Conservation (phyloP, 208 protist genomes). For the Crithidia expoeki region DNA sequence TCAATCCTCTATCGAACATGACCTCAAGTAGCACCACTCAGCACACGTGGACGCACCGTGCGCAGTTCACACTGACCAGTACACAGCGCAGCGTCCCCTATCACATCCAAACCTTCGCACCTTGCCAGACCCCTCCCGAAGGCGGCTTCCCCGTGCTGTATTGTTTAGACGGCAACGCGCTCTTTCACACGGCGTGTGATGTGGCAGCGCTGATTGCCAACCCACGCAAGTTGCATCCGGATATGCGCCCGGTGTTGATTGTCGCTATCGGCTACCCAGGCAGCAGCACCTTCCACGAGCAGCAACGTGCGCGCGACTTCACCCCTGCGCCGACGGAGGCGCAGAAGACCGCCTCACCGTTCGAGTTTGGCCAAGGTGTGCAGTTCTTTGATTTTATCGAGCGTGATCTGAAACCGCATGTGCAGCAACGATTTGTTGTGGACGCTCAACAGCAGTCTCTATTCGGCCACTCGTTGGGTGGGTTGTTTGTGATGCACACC, state of each 20-base stretch:
- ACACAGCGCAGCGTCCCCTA: background rate
- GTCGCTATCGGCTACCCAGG: conserved; percentile 19
- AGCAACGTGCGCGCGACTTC: conserved; percentile 19
- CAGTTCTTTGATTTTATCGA: conserved; percentile 17
- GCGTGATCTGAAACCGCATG: conserved; percentile 7
- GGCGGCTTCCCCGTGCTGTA: conserved; percentile 22
- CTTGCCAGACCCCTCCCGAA: conserved; percentile 8
- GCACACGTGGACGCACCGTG: conserved; percentile 3
- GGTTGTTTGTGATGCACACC: conserved; percentile 17
- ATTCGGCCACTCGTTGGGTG: conserved; percentile 22
- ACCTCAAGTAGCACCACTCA: background rate
- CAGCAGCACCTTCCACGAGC: conserved; percentile 12
- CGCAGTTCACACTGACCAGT: background rate
- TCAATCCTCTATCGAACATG: conserved; percentile 24
- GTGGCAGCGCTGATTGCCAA: conserved; percentile 15
- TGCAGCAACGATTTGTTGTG: conserved; percentile 8
- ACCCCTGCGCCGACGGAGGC: conserved; percentile 19
- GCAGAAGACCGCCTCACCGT: background rate
- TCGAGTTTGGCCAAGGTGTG: background rate
- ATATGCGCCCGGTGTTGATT: conserved; percentile 17
- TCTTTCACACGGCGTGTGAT: conserved; percentile 18
- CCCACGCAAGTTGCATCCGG: conserved; percentile 15
- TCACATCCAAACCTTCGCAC: conserved; percentile 13
- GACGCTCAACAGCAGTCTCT: conserved; percentile 12
- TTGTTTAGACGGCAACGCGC: conserved; percentile 19